A percentile compares a stretch with the other conserved stretches of the same genome.
Evolutionary conservation across 164 flowering plant genomes (phyloP).

Genomic region (Amborella trichopoda): DNA sequence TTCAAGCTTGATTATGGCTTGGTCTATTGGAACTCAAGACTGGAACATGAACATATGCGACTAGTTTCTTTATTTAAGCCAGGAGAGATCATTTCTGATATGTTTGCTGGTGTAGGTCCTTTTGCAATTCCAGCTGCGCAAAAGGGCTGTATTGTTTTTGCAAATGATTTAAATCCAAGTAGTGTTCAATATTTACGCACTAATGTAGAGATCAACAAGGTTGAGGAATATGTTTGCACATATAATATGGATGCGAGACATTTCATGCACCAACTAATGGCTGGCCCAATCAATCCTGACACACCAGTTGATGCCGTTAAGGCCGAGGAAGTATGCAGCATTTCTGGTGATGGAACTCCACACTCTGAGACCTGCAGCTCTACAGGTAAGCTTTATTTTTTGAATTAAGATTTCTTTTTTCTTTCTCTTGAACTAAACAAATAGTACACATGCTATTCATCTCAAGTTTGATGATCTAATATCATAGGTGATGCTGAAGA

Average conservation of each 20-base stretch:
- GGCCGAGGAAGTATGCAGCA: neutral
- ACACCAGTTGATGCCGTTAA: neutral
- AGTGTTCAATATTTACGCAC: slow-evolving; percentile 65
- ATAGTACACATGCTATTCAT: no score
- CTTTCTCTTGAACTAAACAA: no score
- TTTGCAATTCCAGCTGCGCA: slow-evolving; percentile 97
- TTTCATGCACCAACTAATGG: slow-evolving; percentile 49
- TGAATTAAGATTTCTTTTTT: no score
- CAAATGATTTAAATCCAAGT: slow-evolving; percentile 92
- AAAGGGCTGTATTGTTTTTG: slow-evolving; percentile 84
- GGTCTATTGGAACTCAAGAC: slow-evolving; percentile 98
- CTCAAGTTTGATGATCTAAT: no score
- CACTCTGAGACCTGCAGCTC: no score
- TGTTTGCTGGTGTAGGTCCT: slow-evolving; percentile 98
- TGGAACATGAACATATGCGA: slow-evolving; percentile 90
- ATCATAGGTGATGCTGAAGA: no score
- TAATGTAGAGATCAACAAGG: slow-evolving; percentile 86
- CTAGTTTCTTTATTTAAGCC: slow-evolving; percentile 62
- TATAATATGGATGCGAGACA: slow-evolving; percentile 86
- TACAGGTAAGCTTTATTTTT: no score
- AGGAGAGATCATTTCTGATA: slow-evolving; percentile 85
- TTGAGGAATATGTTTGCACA: slow-evolving; percentile 39
- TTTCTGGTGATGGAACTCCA: no score
- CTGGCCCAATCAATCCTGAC: neutral
- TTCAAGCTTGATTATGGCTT: slow-evolving; percentile 92